Evolutionary conservation across 768 basidiomycete genomes (phyloP), one percentile per base, ranked within the genome.

Genomic region (Mycena latifolia): DNA sequence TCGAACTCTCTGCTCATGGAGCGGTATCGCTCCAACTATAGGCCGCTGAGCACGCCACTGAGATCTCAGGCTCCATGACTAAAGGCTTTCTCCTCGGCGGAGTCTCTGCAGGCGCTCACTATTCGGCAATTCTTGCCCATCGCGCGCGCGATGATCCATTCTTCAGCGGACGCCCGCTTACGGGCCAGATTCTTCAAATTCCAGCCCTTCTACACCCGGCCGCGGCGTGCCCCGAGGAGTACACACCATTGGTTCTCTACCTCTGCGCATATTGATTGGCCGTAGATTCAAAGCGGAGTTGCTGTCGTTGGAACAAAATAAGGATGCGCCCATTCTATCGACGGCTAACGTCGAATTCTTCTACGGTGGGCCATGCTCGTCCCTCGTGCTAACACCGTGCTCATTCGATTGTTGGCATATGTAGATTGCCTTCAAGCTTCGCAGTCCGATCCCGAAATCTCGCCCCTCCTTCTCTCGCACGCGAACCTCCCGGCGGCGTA

Each of bases 41-140:
- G 56, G 48, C 56, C 0, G 46, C 45, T 14, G 11, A 22, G 4
- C 47, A 58, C 39, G 5, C 0, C 31, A 14, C n/a, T 17, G 29
- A 1, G 29, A 14, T 58, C 29, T 17, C 4, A 8, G 56, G 29
- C 8, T 22, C 46, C 0, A 18, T 29, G 15, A n/a, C 5, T 7
- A 60, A 60, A 41, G 47, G 58, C 7, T 51, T 60, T 29, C 10
- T 60, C 17, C 25, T 60, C 37, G 28, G 47, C 58, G 58, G 58
- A 17, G 4, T 25, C 3, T 60, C 58, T 9, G 31, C 58, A 3
- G 58, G 58, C 4, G 58, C 33, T 25, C 48, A 60, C 14, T 29
- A 35, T n/a, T 31, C 47, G 15, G 48, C 58, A 20, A 29, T 24
- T 15, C 17, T 60, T 20, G 35, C 25, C 22, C 58, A 60, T 29